phyloP scores from a whole-genome alignment of 768 basidiomycete species.

The Rhodotorula diobovata region DNA sequence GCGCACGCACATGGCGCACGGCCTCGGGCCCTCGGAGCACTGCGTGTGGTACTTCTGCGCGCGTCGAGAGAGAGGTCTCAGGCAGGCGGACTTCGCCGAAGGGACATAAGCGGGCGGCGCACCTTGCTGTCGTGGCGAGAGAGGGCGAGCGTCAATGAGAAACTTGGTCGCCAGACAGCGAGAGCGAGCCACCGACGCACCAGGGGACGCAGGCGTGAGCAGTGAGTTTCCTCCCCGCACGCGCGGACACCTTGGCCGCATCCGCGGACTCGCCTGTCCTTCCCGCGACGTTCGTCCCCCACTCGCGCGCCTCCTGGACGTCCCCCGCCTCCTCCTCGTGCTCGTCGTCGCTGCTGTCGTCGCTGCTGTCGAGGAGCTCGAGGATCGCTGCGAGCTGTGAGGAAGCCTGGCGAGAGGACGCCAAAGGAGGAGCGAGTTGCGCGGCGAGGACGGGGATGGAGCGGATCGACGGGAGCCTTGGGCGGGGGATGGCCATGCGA shows the following conservation, averaged over 20 bases:
- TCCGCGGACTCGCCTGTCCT: not conserved
- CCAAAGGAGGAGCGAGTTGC: not conserved
- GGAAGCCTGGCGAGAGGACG: not conserved
- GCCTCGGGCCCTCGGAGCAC: not conserved
- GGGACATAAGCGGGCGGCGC: not conserved
- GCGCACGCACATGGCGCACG: not conserved
- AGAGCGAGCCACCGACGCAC: not conserved
- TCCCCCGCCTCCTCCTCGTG: not conserved
- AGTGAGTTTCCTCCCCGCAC: not conserved
- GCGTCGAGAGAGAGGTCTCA: no score
- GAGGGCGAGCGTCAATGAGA: not conserved
- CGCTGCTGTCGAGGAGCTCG: not conserved
- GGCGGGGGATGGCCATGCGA: not conserved
- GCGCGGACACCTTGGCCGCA: not conserved
- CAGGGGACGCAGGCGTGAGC: not conserved
- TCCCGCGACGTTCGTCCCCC: no score
- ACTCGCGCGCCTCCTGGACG: no score
- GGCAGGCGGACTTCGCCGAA: no score
- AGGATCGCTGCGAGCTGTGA: not conserved
- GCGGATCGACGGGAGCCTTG: not conserved
- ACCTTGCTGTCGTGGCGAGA: not conserved
- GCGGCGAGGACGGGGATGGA: not conserved
- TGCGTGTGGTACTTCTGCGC: not conserved
- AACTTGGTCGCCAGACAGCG: not conserved
- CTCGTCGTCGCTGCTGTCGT: not conserved